Conservation (phyloP, 139 green algal species). For the Chlorella sorokiniana region DNA sequence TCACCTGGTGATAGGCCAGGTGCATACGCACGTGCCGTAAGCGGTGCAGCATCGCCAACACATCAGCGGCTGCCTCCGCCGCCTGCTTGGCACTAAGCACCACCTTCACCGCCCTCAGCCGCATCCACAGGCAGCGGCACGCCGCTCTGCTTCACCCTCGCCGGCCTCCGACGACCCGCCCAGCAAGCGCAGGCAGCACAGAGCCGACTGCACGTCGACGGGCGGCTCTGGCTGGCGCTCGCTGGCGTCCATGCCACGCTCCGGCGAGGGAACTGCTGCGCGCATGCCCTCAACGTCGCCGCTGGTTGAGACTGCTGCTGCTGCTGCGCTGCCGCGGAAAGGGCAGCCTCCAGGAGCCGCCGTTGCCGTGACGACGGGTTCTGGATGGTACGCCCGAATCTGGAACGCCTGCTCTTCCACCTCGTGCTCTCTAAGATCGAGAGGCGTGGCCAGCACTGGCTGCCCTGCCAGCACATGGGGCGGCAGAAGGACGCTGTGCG, state of each 20-base stretch:
- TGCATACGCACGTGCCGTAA: conserved; percentile 22
- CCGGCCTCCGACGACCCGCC: background rate
- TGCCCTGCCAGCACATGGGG: background rate
- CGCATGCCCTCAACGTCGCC: rapidly evolving
- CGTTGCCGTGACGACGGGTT: no score
- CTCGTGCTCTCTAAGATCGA: no score
- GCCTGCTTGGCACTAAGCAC: conserved; percentile 17
- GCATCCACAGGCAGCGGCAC: background rate
- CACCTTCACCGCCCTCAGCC: conserved; percentile 14
- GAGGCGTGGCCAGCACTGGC: conserved; percentile 2
- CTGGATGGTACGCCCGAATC: no score
- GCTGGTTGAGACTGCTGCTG: background rate
- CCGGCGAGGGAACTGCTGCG: background rate
- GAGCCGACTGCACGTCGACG: background rate
- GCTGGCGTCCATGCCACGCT: background rate
- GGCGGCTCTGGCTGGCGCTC: background rate
- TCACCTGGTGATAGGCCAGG: conserved; percentile 30
- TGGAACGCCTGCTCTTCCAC: background rate
- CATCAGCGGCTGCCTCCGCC: background rate
- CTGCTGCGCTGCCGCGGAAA: background rate
- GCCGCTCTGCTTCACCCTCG: background rate
- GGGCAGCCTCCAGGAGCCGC: background rate
- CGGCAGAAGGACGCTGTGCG: background rate
- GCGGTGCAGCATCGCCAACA: conserved; percentile 25
- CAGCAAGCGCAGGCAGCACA: conserved; percentile 21